Conservation (phyloP, 2,329 filamentous ascomycete genomes). For the Pyrenochaeta sp. region DNA sequence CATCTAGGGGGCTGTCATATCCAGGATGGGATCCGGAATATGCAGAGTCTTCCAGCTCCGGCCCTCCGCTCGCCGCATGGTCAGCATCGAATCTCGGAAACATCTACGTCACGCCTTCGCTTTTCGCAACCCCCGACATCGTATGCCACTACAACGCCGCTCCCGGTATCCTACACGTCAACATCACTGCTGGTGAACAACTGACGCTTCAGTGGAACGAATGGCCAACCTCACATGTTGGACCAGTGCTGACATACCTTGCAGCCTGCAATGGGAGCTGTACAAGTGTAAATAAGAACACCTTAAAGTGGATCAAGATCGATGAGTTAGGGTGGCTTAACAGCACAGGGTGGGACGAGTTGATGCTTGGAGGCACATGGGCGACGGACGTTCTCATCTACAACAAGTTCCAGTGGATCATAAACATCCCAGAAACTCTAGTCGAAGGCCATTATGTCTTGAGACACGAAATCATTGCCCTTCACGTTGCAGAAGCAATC, state of each 20-base stretch:
- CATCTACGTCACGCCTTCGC: slow-evolving; percentile 27
- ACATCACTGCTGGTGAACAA: slow-evolving; percentile 63
- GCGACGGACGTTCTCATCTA: slow-evolving; percentile 40
- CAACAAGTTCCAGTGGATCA: slow-evolving; percentile 55
- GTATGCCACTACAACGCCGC: slow-evolving; percentile 66
- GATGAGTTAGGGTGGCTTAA: slow-evolving; percentile 37
- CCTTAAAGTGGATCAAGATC: slow-evolving; percentile 43
- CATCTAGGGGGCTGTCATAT: slow-evolving; percentile 24
- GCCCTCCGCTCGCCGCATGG: slow-evolving; percentile 29
- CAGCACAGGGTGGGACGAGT: slow-evolving; percentile 20
- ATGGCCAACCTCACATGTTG: slow-evolving; percentile 43
- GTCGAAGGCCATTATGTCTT: slow-evolving; percentile 59
- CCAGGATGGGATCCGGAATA: slow-evolving; percentile 32
- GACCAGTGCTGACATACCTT: slow-evolving; percentile 44
- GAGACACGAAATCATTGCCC: slow-evolving; percentile 60
- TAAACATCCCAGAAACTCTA: slow-evolving; percentile 54
- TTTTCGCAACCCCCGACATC: slow-evolving; percentile 49
- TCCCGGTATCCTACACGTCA: slow-evolving; percentile 58
- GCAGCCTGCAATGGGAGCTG: slow-evolving; percentile 33
- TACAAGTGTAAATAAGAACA: slow-evolving; percentile 26
- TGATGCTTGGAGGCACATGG: slow-evolving; percentile 37
- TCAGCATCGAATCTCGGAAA: slow-evolving; percentile 33
- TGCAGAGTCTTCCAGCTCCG: slow-evolving; percentile 4
- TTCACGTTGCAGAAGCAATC: slow-evolving; percentile 52
- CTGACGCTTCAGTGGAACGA: slow-evolving; percentile 62